Base-by-base conservation (phyloP, 176 grass and related monocot species). In the Zoysia japonica region DNA sequence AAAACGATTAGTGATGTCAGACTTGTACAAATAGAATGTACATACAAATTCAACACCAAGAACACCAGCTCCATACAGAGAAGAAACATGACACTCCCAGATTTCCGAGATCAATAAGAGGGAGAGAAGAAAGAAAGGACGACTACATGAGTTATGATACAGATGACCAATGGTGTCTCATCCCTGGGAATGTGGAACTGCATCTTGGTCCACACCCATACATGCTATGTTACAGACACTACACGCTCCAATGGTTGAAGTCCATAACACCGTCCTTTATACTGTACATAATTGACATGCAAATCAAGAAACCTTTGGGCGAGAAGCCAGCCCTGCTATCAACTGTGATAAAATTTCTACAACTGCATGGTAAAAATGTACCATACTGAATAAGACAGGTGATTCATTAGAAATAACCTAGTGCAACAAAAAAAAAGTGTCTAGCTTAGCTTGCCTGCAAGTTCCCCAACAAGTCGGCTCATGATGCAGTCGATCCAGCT, bases 401-500 rank as follows among this genome's bases (percentile, higher is more conserved):
- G n/a, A 19, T 17, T 71, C 77, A 71, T 38, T 35, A 10, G 36
- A 43, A 61, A 55, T 42, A 42, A 74, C 64, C 76, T 54, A 69
- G 42, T 61, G 43, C 59, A 39, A 62, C 60, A 82, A 53, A 89
- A 81, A 60, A 82, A 53, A 89, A 81, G 52, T 78, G 16, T 45
- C 70, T 61, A 68, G 68, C 41, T 44, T 61, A 70, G 49, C 43
- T 67, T 14, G 39, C 14, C 61, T 59, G 57, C 64, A 36, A 7
- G 59, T 19, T 44, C 63, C 12, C 61, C n/a, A 60, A 71, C 14
- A 66, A 16, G 45, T 65, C n/a, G 75, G 49, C 14, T 86, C 89
- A 99, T 82, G 82, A 93, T 79, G 79, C 96, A 65, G 81, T 56
- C 15, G 92, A 93, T 55, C 88, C 89, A 61, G 90, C 84, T 11